Base-by-base conservation (phyloP, 2,329 filamentous ascomycete species). In the Hyphodiscus sp. region DNA sequence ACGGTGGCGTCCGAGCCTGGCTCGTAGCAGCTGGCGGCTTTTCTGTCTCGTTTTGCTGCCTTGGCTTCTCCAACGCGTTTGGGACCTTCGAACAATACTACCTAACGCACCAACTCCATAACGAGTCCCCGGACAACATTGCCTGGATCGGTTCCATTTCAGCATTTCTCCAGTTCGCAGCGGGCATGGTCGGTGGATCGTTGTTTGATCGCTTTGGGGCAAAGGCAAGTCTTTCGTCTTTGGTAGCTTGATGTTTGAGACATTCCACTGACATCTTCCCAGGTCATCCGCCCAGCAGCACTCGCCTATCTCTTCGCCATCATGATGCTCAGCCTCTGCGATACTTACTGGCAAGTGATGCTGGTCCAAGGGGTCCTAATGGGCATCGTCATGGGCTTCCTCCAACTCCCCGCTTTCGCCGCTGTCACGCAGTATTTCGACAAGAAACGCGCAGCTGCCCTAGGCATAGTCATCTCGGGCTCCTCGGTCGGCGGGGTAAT, bases 71-170 rank as follows among this genome's bases (percentile, higher is more conserved):
- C 43, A 70, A 70, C 41, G 65, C 66, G 19, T 70, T 69, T 45
- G 68, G 69, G 2, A 63, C 69, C 2, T 70, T 69, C 51, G 64
- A 70, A 53, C 55, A 65, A 55, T 68, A 70, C 54, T 70, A 69
- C 49, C 23, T 30, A 2, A 49, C 49, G 18, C 49, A 55, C 1
- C 51, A 56, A 11, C 58, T 69, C 2, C 47, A 53, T 0, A 30
- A 55, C 10, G 58, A 66, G 15, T 63, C 63, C 0, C 52, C 57
- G 9, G 66, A 63, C 9, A 59, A 65, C 26, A 69, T 71, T 38
- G 65, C 68, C 23, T 70, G 67, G 67, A 63, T 70, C 26, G 67
- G 67, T 2, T 69, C 67, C 1, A 61, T 69, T 1, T 59, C 65
- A 10, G 59, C 69, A 20, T 71, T 70, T 53, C 57, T 66, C 19